Evolutionary conservation across 1,284 basidiomycete species (phyloP).

Genomic region (Cryptococcus maquisensis): DNA sequence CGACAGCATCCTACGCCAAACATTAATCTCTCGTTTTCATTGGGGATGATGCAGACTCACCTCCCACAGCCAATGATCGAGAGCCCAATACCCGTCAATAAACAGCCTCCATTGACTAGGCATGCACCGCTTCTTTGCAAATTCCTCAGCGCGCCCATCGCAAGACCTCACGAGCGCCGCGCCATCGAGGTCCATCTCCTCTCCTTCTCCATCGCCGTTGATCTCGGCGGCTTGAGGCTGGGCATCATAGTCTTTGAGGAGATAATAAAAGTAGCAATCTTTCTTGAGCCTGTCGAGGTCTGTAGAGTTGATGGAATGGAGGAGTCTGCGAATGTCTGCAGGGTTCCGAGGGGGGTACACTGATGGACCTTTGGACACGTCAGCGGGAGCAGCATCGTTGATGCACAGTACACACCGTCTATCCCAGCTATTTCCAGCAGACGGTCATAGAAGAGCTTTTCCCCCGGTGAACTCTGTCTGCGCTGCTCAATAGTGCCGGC

Average conservation of each 20-base stretch:
- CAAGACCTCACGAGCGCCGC: conserved; percentile 6
- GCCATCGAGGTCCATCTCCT: conserved; percentile 20
- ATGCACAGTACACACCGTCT: conserved; percentile 24
- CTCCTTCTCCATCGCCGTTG: conserved; percentile 5
- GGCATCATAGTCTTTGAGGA: conserved; percentile 32
- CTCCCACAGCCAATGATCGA: conserved; percentile 38
- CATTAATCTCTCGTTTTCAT: background rate
- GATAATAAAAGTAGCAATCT: conserved; percentile 44
- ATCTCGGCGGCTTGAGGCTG: background rate
- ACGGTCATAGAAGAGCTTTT: conserved; percentile 37
- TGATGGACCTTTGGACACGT: conserved; percentile 14
- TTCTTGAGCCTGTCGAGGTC: conserved; percentile 35
- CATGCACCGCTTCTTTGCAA: conserved; percentile 34
- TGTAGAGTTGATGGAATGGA: conserved; percentile 28
- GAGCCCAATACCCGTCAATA: conserved; percentile 42
- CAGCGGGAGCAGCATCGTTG: too few relatives aligned
- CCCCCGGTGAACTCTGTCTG: conserved; percentile 13
- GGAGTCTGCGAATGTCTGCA: conserved; percentile 29
- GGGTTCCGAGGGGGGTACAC: conserved; percentile 41
- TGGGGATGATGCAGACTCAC: conserved; percentile 11
- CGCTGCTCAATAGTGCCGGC: conserved; percentile 15
- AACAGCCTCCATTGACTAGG: conserved; percentile 36
- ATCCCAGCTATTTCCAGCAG: conserved; percentile 30
- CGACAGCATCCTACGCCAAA: conserved; percentile 20
- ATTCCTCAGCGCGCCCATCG: conserved; percentile 16